phyloP scores from a whole-genome alignment of 179 eudicot genomes.

The Camellia oleifera region DNA sequence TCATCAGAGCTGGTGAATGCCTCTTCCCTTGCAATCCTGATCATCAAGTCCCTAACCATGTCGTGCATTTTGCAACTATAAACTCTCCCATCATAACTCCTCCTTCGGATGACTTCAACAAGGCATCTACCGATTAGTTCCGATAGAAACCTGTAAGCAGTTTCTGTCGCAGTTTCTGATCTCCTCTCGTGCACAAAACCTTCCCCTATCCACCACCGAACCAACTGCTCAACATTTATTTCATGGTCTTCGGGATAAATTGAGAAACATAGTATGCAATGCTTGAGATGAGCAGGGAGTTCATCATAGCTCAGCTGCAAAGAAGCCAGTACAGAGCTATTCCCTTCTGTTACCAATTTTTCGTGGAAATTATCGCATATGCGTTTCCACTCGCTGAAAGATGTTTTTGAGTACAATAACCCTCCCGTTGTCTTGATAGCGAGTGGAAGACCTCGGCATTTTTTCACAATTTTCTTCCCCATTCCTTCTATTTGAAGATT shows the following conservation, averaged over 20 bases:
- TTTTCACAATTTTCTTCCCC: constrained; percentile 1
- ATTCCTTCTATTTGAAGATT: neutral
- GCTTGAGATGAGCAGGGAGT: constrained; percentile 3
- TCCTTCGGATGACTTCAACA: neutral
- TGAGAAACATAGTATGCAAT: constrained; percentile 1
- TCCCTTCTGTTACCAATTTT: neutral
- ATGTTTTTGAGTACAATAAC: neutral
- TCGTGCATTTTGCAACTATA: constrained; percentile 9
- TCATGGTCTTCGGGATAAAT: constrained; percentile 6
- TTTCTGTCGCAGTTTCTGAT: neutral
- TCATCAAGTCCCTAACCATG: neutral
- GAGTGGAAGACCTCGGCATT: constrained; percentile 4
- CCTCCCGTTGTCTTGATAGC: constrained; percentile 8
- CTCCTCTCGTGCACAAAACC: neutral
- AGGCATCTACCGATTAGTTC: neutral
- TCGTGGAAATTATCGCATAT: neutral
- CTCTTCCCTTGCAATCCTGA: constrained; percentile 5
- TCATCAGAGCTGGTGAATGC: neutral
- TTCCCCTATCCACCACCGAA: constrained; percentile 7
- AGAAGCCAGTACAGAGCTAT: neutral
- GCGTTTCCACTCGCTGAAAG: neutral
- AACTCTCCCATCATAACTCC: neutral
- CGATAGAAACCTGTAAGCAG: neutral
- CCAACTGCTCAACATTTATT: neutral
- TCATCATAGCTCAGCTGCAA: constrained; percentile 11